Conservation (phyloP, 1,284 basidiomycete genomes). For the Ustilago nuda region DNA sequence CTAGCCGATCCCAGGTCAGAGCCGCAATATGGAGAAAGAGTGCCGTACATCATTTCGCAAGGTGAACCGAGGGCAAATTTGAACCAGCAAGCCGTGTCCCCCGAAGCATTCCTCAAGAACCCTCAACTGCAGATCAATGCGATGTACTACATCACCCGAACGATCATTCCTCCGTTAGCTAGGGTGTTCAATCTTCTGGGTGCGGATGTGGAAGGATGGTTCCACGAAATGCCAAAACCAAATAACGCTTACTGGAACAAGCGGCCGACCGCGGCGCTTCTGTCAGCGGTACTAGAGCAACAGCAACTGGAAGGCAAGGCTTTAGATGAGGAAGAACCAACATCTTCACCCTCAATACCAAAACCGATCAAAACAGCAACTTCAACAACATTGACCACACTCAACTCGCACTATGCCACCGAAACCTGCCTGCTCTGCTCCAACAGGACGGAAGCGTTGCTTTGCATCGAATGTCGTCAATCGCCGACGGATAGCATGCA, state of each 20-base stretch:
- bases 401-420: slow-evolving; percentile 82
- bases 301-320: not conserved
- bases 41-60: slow-evolving; percentile 87
- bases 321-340: not conserved
- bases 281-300: slow-evolving; percentile 17
- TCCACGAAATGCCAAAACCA: slow-evolving; percentile 80
- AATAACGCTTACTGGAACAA: slow-evolving; percentile 40
- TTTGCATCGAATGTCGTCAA: slow-evolving; percentile 56
- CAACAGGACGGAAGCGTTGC: slow-evolving; percentile 72
- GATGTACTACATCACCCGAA: slow-evolving; percentile 87
- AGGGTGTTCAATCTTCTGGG: slow-evolving; percentile 92
- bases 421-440: slow-evolving; percentile 80
- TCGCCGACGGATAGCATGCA: slow-evolving; percentile 33
- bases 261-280: slow-evolving; percentile 16
- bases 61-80: slow-evolving; percentile 78
- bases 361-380: slow-evolving; percentile 2
- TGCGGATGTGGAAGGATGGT: slow-evolving; percentile 89
- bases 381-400: slow-evolving; percentile 71
- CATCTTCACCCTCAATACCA: not conserved
- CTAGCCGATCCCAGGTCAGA: slow-evolving; percentile 83
- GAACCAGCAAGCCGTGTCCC: slow-evolving; percentile 83
- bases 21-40: slow-evolving; percentile 89
- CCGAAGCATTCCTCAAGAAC: slow-evolving; percentile 81
- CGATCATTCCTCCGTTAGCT: slow-evolving; percentile 88
- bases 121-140: slow-evolving; percentile 80